phyloP scores from a whole-genome alignment of 2,329 filamentous ascomycete genomes.

The Aspergillus arachidicola region DNA sequence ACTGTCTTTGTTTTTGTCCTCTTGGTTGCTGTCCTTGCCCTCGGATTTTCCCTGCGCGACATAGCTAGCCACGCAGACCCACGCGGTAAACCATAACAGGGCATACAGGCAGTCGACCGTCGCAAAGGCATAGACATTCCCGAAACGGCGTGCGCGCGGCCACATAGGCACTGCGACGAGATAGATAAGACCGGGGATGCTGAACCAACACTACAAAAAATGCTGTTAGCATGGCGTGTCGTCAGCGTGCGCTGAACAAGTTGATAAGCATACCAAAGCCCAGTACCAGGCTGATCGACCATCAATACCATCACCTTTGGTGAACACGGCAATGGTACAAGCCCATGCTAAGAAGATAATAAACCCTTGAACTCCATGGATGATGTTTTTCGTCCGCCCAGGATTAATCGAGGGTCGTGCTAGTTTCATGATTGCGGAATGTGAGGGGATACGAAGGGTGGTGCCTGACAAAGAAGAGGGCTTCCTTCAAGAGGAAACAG shows the following conservation, averaged over 20 bases:
- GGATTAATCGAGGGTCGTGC: constrained; percentile 45
- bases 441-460: constrained; percentile 22
- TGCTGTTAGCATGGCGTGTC: background rate
- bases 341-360: constrained; percentile 62
- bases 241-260: background rate
- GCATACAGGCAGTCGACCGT: constrained; percentile 57
- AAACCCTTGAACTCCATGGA: constrained; percentile 58
- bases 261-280: constrained; percentile 52
- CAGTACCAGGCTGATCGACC: constrained; percentile 61
- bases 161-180: constrained; percentile 64
- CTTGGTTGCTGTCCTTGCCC: constrained; percentile 40
- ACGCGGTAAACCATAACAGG: constrained; percentile 62
- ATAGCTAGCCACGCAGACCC: constrained; percentile 59
- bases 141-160: constrained; percentile 59
- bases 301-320: constrained; percentile 56
- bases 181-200: constrained; percentile 61
- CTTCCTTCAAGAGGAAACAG: constrained; percentile 15
- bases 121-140: constrained; percentile 63
- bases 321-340: constrained; percentile 61
- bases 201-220: constrained; percentile 58
- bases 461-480: constrained; percentile 16
- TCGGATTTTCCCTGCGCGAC: constrained; percentile 57
- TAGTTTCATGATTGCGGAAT: constrained; percentile 28
- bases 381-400: constrained; percentile 58
- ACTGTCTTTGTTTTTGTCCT: constrained; percentile 38